Base-by-base conservation (phyloP, 805 yeast genomes). In the Ogataea henricii region DNA sequence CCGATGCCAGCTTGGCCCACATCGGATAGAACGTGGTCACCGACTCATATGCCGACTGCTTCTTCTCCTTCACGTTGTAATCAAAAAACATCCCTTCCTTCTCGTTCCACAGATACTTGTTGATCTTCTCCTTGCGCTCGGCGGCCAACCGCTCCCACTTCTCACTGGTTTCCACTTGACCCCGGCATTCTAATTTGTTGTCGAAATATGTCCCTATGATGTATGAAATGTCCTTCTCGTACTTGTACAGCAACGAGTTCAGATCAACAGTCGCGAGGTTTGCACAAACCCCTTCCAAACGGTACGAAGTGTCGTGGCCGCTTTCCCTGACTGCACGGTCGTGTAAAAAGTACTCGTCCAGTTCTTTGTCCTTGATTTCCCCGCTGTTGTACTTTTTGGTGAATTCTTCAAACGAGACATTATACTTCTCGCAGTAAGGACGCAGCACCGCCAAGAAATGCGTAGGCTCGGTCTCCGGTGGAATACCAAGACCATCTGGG, bases 251-350 rank as follows among this genome's bases (percentile, higher is more conserved):
- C 56, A 94, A 70, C 4, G 94, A 76, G 67, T 91, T 90, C 60
- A 92, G 74, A 64, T 92, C 99, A 41, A 92, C 84, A 0, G 98
- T 92, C 1, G 96, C 97, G 55, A 92, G 70, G 63, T 87, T 73
- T 0, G 96, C 97, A 67, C 96, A 89, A 36, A 81, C 78, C 32
- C 96, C 96, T 67, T 91, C 97, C 45, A 94, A 72, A 59, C 99
- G 75, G 61, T 91, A 89, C 1, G 92, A 76, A 0, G 98, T 94
- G 64, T 92, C 99, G 64, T 94, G 98, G 1, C 99, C 99, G 26
- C 94, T 84, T 68, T 92, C 99, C 63, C 99, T 79, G 9, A 92
- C 96, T 1, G 96, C 97, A 49, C 97, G 75, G 65, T 92, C 99
- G 62, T 92, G 96, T 42, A 87, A 66, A 64, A 92, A 88, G 64